Base-by-base conservation (phyloP, 108 stramenopile species). In the Parmales sp. region DNA sequence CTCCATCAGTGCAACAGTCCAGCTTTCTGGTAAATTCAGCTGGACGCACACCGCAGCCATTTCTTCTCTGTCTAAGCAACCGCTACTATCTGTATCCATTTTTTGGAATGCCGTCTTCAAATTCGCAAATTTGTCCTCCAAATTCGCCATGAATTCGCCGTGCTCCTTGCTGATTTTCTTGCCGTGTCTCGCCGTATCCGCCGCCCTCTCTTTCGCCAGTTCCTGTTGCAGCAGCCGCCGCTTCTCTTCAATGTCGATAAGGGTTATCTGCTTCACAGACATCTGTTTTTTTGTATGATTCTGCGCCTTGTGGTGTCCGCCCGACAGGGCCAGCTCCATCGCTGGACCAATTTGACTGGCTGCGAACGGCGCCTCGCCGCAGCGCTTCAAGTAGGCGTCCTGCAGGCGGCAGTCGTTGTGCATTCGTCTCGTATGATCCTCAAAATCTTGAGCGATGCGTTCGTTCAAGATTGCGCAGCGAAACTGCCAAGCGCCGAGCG, bases 391-490 rank as follows among this genome's bases (percentile, higher is more conserved):
- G 16, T 60, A 60, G 13, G 29, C 54, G 13, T 60, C 54, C 54
- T 60, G 54, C 26, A 60, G 54, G 31, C 16, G 3, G 54, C 54
- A 60, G 2, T 60, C 54, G 54, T 60, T 60, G 54, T 60, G 36
- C 28, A 31, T 60, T 34, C 54, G 29, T 20, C 13, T 28, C 20
- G 29, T 34, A 34, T 60, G 54, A 28, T 60, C 54, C 31, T 60
- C 54, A 60, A 60, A 60, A 20, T 60, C 54, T 3, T 11, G 16
- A 5, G 54, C 54, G 7, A 60, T 60, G 13, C 54, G 26, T 16
- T 60, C 54, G 54, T 60, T 34, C 54, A 60, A 60, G 20, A 60
- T 20, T 18, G 54, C 54, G 16, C 54, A 60, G 6, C 54, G 54
- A 34, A 60, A 60, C 54, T n/a, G n/a, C n/a, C n/a, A n/a, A n/a